These are phyloP conservation scores for Didymella pomorum DNA, from an alignment of 2,329 filamentous ascomycete genomes.

Conservation along the genomic window DNA sequence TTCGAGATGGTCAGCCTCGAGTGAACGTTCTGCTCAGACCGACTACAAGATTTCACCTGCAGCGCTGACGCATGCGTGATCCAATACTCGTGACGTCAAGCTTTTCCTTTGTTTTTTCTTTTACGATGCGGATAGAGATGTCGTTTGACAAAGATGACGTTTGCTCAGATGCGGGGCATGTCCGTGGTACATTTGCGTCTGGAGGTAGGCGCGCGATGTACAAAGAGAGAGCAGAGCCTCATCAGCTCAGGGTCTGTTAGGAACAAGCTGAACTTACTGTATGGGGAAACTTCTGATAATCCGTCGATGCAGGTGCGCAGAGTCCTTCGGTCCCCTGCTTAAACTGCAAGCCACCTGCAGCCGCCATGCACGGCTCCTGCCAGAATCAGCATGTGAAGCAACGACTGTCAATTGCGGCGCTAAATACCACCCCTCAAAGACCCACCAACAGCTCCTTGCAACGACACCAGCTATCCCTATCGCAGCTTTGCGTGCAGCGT, in stretches of 20 bases:
- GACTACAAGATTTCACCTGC: too few species aligned
- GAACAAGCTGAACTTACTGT: constrained; percentile 3
- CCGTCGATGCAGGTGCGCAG: constrained; percentile 2
- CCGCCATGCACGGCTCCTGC: constrained; percentile 12
- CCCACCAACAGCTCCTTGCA: constrained; percentile 12
- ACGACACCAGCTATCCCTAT: constrained; percentile 13
- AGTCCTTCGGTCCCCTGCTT: not conserved
- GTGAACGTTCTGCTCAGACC: not conserved
- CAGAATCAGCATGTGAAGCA: constrained; percentile 18
- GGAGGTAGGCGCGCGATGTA: not conserved
- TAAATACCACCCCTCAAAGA: constrained; percentile 24
- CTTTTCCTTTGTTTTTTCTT: too few species aligned
- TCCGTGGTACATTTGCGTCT: too few species aligned
- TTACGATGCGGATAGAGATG: too few species aligned
- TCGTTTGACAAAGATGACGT: too few species aligned
- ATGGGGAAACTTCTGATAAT: constrained; percentile 1
- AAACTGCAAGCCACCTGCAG: constrained; percentile 18
- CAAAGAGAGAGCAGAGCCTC: not conserved
- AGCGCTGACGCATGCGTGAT: too few species aligned
- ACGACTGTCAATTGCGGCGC: constrained; percentile 22
- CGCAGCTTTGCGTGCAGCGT: constrained; percentile 7
- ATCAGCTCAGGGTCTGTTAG: not conserved
- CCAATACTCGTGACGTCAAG: too few species aligned
- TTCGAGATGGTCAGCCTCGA: constrained; percentile 27
- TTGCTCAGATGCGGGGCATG: too few species aligned